Conservation (phyloP, 805 yeast species). For the Ogataea naganishii region DNA sequence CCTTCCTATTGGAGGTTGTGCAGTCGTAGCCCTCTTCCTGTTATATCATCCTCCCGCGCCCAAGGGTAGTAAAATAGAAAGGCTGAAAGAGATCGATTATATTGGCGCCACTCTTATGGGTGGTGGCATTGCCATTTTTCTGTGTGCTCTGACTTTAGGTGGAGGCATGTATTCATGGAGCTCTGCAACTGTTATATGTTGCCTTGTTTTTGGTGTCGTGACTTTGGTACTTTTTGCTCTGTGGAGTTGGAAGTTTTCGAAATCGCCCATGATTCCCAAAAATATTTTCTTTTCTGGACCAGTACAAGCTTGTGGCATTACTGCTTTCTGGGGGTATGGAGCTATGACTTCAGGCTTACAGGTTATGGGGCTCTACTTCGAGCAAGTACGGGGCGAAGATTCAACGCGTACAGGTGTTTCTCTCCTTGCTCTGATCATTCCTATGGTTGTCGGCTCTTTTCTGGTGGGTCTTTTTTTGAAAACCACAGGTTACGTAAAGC, state of each 20-base stretch:
- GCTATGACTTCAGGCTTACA: constrained; percentile 30
- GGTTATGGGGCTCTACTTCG: constrained; percentile 40
- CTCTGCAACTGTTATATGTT: constrained; percentile 40
- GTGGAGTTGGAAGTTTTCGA: constrained; percentile 34
- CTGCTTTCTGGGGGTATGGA: constrained; percentile 27
- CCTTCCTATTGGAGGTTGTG: constrained; percentile 52
- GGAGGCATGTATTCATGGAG: constrained; percentile 45
- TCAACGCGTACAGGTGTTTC: constrained; percentile 39
- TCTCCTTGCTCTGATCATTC: constrained; percentile 32
- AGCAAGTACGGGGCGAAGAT: constrained; percentile 31
- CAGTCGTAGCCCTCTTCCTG: constrained; percentile 27
- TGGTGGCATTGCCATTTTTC: constrained; percentile 33
- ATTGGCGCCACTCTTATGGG: constrained; percentile 37
- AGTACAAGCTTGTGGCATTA: constrained; percentile 29
- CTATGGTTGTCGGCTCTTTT: constrained; percentile 31
- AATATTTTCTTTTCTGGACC: constrained; percentile 30
- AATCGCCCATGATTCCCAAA: constrained; percentile 37
- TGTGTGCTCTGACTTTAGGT: constrained; percentile 49
- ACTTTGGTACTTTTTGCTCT: constrained; percentile 24
- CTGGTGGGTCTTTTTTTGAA: constrained; percentile 29
- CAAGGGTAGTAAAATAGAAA: constrained; percentile 27
- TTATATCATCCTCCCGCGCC: constrained; percentile 41
- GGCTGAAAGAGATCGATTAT: constrained; percentile 37
- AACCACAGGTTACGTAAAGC: constrained; percentile 31
- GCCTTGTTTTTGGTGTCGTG: constrained; percentile 38